Evolutionary conservation across 1,284 basidiomycete genomes (phyloP).

Genomic region (Ceratobasidium sp.): DNA sequence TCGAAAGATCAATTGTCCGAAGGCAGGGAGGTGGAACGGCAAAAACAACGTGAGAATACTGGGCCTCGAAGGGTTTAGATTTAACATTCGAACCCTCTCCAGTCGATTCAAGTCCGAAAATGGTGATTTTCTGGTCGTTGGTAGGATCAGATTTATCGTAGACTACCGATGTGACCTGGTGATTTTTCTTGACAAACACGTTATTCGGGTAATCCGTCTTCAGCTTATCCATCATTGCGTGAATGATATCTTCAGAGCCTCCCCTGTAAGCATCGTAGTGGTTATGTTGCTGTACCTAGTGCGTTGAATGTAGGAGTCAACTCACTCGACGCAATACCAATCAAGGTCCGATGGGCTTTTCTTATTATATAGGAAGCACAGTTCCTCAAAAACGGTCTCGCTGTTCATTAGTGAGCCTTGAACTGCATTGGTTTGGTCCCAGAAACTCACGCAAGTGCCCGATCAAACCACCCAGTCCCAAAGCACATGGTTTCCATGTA

Average conservation of each 20-base stretch:
- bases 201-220: slow-evolving; percentile 22
- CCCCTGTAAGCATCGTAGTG: background rate
- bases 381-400: slow-evolving; percentile 11
- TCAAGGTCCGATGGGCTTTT: background rate
- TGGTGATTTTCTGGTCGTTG: slow-evolving; percentile 38
- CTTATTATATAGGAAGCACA: slow-evolving; percentile 2
- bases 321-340: slow-evolving; percentile 6
- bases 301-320: no score
- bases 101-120: background rate
- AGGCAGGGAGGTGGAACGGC: slow-evolving; percentile 46
- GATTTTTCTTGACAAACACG: background rate
- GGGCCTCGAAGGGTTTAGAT: slow-evolving; percentile 36
- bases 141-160: slow-evolving; percentile 44
- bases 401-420: background rate
- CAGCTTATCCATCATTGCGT: slow-evolving; percentile 46
- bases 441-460: background rate
- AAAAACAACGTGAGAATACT: slow-evolving; percentile 47
- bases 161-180: slow-evolving; percentile 41
- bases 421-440: background rate
- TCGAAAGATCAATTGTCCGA: slow-evolving; percentile 45
- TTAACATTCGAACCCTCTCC: slow-evolving; percentile 4
- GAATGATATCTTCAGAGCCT: slow-evolving; percentile 37
- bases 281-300: background rate
- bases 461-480: slow-evolving; percentile 21
- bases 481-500: slow-evolving; percentile 2